These are phyloP conservation scores for Pseudocercospora ulei DNA, from an alignment of 2,329 filamentous ascomycete genomes.

Conservation along the genomic window DNA sequence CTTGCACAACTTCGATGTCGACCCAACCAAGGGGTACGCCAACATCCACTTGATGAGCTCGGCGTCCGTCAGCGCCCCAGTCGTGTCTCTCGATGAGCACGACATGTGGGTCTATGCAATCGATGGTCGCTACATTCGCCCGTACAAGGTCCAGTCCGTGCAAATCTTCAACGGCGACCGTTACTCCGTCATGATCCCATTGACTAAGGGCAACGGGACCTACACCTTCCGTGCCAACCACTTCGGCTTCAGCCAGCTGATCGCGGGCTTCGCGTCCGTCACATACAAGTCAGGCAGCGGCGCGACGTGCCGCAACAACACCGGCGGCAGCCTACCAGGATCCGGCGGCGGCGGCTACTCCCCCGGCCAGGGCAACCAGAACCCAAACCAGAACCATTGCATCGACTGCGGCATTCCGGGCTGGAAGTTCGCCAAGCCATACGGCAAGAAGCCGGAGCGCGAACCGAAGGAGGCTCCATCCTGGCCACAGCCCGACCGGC, in stretches of 20 bases:
- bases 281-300: constrained; percentile 11
- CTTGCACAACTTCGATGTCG: constrained; percentile 15
- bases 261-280: constrained; percentile 16
- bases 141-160: constrained; percentile 44
- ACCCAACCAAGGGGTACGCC: constrained; percentile 15
- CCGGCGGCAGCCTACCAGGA: background rate
- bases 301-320: constrained; percentile 1
- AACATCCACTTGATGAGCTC: constrained; percentile 17
- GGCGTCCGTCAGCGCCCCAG: constrained; percentile 12
- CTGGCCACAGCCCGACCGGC: constrained; percentile 1
- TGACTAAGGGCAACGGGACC: constrained; percentile 40
- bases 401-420: constrained; percentile 7
- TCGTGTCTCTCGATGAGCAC: constrained; percentile 18
- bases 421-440: constrained; percentile 7
- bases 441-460: constrained; percentile 5
- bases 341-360: constrained; percentile 3
- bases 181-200: constrained; percentile 45
- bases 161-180: constrained; percentile 46
- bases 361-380: background rate
- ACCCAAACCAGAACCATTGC: constrained; percentile 3
- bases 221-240: constrained; percentile 18
- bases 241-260: constrained; percentile 15
- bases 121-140: constrained; percentile 42
- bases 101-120: constrained; percentile 21
- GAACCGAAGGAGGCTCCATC: background rate